Evolutionary conservation across 75 land plant genomes (phyloP).

Genomic region (Isoetes taiwanensis): DNA sequence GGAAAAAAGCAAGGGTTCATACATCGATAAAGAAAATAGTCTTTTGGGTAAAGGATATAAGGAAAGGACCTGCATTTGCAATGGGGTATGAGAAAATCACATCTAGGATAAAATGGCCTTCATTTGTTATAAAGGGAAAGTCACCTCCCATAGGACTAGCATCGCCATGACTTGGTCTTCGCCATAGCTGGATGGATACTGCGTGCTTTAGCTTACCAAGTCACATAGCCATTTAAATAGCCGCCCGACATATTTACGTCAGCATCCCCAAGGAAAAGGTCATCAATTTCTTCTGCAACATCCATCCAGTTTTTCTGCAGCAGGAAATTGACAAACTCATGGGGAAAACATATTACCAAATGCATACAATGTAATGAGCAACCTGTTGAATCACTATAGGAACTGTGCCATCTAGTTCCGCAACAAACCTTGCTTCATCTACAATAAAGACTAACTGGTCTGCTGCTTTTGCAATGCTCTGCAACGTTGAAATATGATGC

Average conservation of each 20-base stretch:
- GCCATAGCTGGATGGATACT: slow-evolving; percentile 66
- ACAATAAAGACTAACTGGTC: slow-evolving; percentile 30
- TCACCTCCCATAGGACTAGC: slow-evolving; percentile 57
- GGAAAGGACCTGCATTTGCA: slow-evolving; percentile 28
- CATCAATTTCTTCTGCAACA: slow-evolving; percentile 72
- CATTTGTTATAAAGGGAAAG: slow-evolving; percentile 46
- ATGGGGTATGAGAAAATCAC: slow-evolving; percentile 59
- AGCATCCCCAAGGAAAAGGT: slow-evolving; percentile 54
- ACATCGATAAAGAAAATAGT: too few species aligned
- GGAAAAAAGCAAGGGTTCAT: too few species aligned
- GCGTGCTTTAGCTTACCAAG: too few species aligned
- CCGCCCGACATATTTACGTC: slow-evolving; percentile 28
- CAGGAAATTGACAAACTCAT: neutral
- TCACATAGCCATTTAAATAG: neutral
- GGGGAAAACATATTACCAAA: neutral
- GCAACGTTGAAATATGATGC: neutral
- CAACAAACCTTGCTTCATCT: slow-evolving; percentile 17
- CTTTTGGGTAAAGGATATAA: too few species aligned
- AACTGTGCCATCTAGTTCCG: slow-evolving; percentile 25
- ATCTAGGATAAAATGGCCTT: slow-evolving; percentile 58
- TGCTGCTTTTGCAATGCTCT: slow-evolving; percentile 28
- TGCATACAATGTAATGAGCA: neutral
- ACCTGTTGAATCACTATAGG: slow-evolving; percentile 30
- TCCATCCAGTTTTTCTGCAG: slow-evolving; percentile 54
- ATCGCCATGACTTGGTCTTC: slow-evolving; percentile 46